These are phyloP conservation scores for Tetracladium setigerum DNA, from an alignment of 495 filamentous ascomycete species.

Conservation along the genomic window DNA sequence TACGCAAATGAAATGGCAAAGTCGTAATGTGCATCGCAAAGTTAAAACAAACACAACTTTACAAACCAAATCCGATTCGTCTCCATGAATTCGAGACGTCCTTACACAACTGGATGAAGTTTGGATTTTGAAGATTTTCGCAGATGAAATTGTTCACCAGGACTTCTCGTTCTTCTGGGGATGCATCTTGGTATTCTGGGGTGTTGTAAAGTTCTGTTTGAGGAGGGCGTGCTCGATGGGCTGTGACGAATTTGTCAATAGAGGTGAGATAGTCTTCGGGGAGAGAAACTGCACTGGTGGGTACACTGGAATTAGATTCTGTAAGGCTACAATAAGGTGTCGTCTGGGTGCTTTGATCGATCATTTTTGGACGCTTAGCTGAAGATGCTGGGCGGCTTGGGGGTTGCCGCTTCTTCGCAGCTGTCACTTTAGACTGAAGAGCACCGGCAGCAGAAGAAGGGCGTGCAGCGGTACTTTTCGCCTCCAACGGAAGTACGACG, in stretches of 20 bases:
- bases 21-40: background rate
- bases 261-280: constrained; percentile 12
- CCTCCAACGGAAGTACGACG: constrained; percentile 11
- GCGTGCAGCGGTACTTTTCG: constrained; percentile 8
- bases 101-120: constrained; percentile 34
- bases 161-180: constrained; percentile 24
- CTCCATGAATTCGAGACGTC: constrained; percentile 33
- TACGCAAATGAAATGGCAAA: background rate
- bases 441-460: constrained; percentile 8
- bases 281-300: background rate
- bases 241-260: constrained; percentile 15
- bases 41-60: background rate
- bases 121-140: constrained; percentile 29
- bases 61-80: constrained; percentile 30
- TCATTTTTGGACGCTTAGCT: constrained; percentile 18
- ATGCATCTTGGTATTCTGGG: constrained; percentile 25
- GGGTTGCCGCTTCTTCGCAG: constrained; percentile 8
- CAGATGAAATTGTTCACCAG: constrained; percentile 34
- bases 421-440: constrained; percentile 11
- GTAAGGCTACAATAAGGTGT: no score
- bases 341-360: constrained; percentile 22
- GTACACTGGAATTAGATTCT: no score
- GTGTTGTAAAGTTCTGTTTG: constrained; percentile 16
- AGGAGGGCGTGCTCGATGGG: constrained; percentile 12
- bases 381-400: constrained; percentile 6